Evolutionary conservation across 2,329 filamentous ascomycete species (phyloP), one percentile per base, ranked within the genome.

Genomic region (Drechslerella coelobrocha): DNA sequence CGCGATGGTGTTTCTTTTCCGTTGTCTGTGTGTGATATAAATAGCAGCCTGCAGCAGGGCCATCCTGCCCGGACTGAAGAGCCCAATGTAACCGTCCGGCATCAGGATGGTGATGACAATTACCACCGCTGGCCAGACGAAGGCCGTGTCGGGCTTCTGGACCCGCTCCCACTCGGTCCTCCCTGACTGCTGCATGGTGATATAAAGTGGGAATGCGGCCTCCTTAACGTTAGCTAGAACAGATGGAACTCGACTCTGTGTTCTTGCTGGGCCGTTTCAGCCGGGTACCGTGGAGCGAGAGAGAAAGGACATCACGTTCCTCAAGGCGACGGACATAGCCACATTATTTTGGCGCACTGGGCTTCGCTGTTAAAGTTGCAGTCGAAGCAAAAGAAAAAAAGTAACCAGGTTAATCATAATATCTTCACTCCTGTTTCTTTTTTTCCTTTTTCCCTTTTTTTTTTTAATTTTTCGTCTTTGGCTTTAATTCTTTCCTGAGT

Each of bases 261-360:
- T 47, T 47, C 43, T 19, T 4, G 14, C 51, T 55, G 51, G 50
- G 39, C 21, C 45, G 43, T 50, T 60, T 50, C 43, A 60, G 43
- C 55, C 29, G 37, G 21, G 52, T 47, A 37, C 29, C 19, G 24
- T 41, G 53, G 17, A 47, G 43, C 55, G 54, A 56, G 27, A 29
- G 39, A 39, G 14, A 27, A 41, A 39, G 34, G 34, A 14, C 31
- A 60, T 52, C 54, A 68, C 50, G 50, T 45, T 68, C 63, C 63
- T 68, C 41, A 61, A 31, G 37, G 63, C 63, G 63, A 68, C 63
- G 63, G 62, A 56, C 63, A 61, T 61, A 61, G 63, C 63, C 63
- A 55, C 63, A 39, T n/a, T 39, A 39, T 39, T 39, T 39, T 39
- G 34, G 34, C 34, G 12, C 12, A 39, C 34, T 10, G 34, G 29